Evolutionary conservation across 805 yeast genomes (phyloP), one percentile per base, ranked within the genome.

Genomic region (Pichia nanzhaoensis): DNA sequence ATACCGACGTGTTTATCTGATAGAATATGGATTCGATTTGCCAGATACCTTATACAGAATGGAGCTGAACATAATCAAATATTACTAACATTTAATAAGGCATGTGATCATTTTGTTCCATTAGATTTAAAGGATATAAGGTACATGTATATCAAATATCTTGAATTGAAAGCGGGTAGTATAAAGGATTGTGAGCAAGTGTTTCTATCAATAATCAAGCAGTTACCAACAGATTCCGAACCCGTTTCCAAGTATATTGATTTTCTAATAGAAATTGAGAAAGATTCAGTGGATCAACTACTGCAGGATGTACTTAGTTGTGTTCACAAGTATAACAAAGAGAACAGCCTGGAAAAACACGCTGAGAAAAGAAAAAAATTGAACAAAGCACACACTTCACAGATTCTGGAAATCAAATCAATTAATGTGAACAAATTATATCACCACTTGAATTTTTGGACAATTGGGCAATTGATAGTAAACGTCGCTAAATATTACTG

Each of bases 21-120:
- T 28, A 67, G 66, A 14, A 58, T 87, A 17, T 91, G 98, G 98
- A 55, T 78, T 16, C 73, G 73, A 44, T 90, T 84, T 57, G 47
- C 77, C 7, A 63, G 74, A 3, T 88, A 80, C 73, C 55, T 77
- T 21, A 61, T 73, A 19, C 54, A 53, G 2, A 50, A 53, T 49
- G 43, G 54, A 3, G 52, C 56, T 3, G 56, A 73, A 20, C 62
- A 73, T 19, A 58, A 63, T 1, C 37, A 27, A n/a, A 52, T 64
- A 16, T 14, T 52, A 5, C 39, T 47, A 5, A 56, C 77, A 0
- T 86, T 81, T 55, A 61, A 71, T 37, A 68, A 73, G 52, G 89
- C 83, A 1, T 63, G 70, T 34, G 57, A 70, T 46, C 48, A 61
- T 45, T 63, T 65, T 59, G 50, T 75, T 42, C 60, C 65, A 21